Evolutionary conservation across 148 eudicot species (phyloP).

Genomic region (Diospyros kaki): DNA sequence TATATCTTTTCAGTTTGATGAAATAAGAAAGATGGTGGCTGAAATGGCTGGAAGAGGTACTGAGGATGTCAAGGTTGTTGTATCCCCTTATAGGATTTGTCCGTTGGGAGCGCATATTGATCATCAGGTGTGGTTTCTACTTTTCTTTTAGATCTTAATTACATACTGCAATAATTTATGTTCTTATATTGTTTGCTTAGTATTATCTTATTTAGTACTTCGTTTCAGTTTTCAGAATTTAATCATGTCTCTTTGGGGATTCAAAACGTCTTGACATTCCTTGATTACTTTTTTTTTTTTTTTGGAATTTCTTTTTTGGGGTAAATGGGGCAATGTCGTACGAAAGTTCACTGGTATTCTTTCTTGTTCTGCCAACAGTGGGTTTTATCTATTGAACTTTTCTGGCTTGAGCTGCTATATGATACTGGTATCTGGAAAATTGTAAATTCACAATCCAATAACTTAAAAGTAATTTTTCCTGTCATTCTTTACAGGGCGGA

Average conservation of each 20-base stretch:
- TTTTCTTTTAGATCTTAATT: constrained; percentile 1
- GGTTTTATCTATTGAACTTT: constrained; percentile 6
- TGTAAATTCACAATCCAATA: background rate
- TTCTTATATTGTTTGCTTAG: background rate
- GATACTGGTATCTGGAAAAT: background rate
- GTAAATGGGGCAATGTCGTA: background rate
- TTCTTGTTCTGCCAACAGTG: constrained; percentile 8
- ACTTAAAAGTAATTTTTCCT: background rate
- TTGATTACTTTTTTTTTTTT: background rate
- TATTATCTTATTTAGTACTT: background rate
- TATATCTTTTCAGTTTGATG: constrained; percentile 48
- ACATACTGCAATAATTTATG: background rate
- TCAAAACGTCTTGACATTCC: background rate
- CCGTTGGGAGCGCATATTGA: constrained; percentile 98
- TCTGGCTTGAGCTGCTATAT: background rate
- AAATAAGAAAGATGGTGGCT: constrained; percentile 52
- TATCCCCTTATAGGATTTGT: constrained; percentile 96
- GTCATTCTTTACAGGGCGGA: constrained; percentile 63
- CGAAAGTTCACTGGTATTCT: background rate
- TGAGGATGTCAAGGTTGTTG: constrained; percentile 68
- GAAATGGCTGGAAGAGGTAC: constrained; percentile 50
- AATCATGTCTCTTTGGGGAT: background rate
- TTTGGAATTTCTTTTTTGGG: background rate
- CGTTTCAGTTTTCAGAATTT: background rate
- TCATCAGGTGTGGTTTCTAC: constrained; percentile 63